These are phyloP conservation scores for Alternaria burnsii DNA, from an alignment of 2,329 filamentous ascomycete species.

Conservation along the genomic window DNA sequence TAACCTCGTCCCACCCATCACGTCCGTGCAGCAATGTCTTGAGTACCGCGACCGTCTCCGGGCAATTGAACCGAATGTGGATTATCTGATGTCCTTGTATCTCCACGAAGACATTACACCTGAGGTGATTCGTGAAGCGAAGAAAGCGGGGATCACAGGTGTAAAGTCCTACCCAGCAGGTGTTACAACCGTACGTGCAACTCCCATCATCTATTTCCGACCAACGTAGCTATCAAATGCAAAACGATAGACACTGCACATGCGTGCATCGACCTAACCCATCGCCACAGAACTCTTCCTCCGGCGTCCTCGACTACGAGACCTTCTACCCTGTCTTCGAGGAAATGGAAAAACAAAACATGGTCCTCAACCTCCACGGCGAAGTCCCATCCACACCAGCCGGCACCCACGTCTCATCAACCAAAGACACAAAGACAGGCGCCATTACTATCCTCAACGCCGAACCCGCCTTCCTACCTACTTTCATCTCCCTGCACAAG, in stretches of 20 bases:
- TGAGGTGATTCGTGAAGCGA: conserved; percentile 73
- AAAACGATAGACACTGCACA: neutral
- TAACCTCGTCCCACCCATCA: conserved; percentile 61
- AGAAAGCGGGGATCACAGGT: conserved; percentile 73
- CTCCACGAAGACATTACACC: conserved; percentile 59
- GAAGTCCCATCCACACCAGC: conserved; percentile 70
- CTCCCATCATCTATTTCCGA: neutral
- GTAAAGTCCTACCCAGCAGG: conserved; percentile 74
- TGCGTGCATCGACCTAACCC: neutral
- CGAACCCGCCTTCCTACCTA: conserved; percentile 82
- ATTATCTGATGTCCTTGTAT: conserved; percentile 62
- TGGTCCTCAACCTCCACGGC: conserved; percentile 93
- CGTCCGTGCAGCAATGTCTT: conserved; percentile 57
- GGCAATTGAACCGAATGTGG: conserved; percentile 58
- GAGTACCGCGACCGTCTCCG: conserved; percentile 56
- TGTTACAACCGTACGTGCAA: conserved; percentile 43
- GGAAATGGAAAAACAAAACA: conserved; percentile 84
- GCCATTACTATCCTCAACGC: conserved; percentile 66
- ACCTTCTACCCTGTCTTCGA: conserved; percentile 80
- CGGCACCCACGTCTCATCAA: conserved; percentile 21
- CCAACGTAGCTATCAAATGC: neutral
- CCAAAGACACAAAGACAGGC: conserved; percentile 16
- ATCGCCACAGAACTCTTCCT: conserved; percentile 60
- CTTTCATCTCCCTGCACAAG: conserved; percentile 74
- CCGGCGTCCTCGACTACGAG: conserved; percentile 74